A percentile compares a stretch with the other conserved stretches of the same genome.
These are phyloP conservation scores for Trebouxiophyceae sp. DNA, from an alignment of 163 green algal genomes.

Conservation along the genomic window DNA sequence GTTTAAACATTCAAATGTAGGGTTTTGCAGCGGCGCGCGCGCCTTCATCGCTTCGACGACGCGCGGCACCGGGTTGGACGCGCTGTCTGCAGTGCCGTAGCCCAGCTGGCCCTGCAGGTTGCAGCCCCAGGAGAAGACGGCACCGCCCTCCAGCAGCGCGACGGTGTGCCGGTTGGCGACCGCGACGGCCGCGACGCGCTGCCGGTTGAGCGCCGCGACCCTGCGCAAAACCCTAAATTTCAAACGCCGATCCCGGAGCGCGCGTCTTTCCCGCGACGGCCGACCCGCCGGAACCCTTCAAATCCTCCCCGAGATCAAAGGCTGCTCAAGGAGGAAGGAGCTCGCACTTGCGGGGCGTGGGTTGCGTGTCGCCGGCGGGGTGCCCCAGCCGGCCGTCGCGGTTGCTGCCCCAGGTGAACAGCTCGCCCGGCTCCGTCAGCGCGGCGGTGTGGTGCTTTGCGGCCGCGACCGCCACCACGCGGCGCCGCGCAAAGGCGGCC, in stretches of 20 bases:
- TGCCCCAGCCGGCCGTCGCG: slow-evolving; percentile 71
- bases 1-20: too few relatives aligned
- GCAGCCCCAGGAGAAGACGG: slow-evolving; percentile 71
- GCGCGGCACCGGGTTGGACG: slow-evolving; percentile 59
- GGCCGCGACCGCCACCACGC: slow-evolving; percentile 57
- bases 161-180: slow-evolving; percentile 80
- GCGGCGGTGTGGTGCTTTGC: slow-evolving; percentile 87
- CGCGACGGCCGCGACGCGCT: slow-evolving; percentile 48
- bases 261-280: too few relatives aligned
- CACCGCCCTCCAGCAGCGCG: slow-evolving; percentile 44
- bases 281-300: too few relatives aligned
- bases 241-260: too few relatives aligned
- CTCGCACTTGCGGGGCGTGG: slow-evolving; percentile 22
- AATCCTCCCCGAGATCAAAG: too few relatives aligned
- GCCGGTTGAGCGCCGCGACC: slow-evolving; percentile 29
- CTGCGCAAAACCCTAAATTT: too few relatives aligned
- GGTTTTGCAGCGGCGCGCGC: too few relatives aligned
- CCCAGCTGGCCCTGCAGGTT: slow-evolving; percentile 75
- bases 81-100: slow-evolving; percentile 75
- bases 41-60: slow-evolving; percentile 80
- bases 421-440: slow-evolving; percentile 55
- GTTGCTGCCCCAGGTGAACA: slow-evolving; percentile 72
- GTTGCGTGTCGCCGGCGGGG: slow-evolving; percentile 55
- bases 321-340: too few relatives aligned
- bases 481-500: slow-evolving; percentile 17